Base-by-base conservation (phyloP, 1,284 basidiomycete species). In the Apiotrichum gracile region DNA sequence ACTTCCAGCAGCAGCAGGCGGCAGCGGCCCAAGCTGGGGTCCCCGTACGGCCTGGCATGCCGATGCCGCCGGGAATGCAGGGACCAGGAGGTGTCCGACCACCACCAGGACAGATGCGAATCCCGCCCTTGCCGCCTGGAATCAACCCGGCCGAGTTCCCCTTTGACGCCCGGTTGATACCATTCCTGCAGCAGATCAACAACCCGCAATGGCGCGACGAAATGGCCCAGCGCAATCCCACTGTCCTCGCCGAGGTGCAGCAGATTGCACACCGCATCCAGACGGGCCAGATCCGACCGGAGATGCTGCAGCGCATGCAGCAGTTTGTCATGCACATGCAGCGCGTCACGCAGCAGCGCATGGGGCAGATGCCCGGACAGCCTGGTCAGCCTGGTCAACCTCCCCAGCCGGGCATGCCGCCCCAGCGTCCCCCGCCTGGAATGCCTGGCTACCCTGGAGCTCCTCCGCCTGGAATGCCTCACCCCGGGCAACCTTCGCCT, bases 231-330 rank as follows among this genome's bases (percentile, higher is more conserved):
- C 57, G 62, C n/a, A 67, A 66, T 42, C 69, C 69, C 3, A 46
- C 54, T 6, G 40, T 51, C 0, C 24, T 69, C 25, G 43, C 51
- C 17, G 62, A 64, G 7, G 57, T 63, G 12, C 54, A 61, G 31
- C 40, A 52, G 27, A 43, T 61, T 16, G 42, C 25, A 54, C 67
- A 29, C 42, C 54, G 45, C 24, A 47, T 72, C 16, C 61, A 61
- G 33, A 38, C 53, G 8, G 66, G 61, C 17, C 52, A 55, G 8
- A 56, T 72, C 34, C 53, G 54, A n/a, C 61, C 58, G 4, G 69
- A 69, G 4, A 57, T 63, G 31, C 44, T 72, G 41, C 61, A 65
- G 39, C 51, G 66, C 33, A 73, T 73, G 71, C 64, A 71, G 52
- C 56, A 61, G 55, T 56, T 64, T 49, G 19, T 66, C 10, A 37